phyloP scores from a whole-genome alignment of 306 rosid species.

The Vigna unguiculata region DNA sequence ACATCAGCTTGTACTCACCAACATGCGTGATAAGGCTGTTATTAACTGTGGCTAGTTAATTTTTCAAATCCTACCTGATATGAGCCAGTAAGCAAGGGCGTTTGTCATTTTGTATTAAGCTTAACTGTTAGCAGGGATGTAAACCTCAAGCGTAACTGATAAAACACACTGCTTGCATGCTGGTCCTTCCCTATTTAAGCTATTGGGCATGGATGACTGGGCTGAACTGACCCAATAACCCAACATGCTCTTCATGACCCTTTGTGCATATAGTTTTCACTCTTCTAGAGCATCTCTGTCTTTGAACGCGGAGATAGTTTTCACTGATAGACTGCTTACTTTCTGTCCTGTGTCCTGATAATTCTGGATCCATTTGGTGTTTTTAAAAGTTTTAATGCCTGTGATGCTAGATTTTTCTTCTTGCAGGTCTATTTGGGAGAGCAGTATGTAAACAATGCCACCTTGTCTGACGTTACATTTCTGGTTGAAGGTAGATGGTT shows the following conservation, averaged over 20 bases:
- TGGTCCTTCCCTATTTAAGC: background rate
- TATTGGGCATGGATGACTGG: background rate
- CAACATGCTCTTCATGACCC: background rate
- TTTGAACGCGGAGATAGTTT: background rate
- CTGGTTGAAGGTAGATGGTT: constrained; percentile 78
- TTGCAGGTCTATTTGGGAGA: constrained; percentile 91
- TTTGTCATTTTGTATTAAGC: too few species aligned
- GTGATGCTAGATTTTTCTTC: constrained; percentile 24
- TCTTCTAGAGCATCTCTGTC: too few species aligned
- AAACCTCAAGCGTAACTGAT: too few species aligned
- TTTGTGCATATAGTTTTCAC: too few species aligned
- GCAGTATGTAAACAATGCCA: constrained; percentile 77
- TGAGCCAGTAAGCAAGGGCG: too few species aligned
- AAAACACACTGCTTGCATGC: background rate
- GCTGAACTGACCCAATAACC: background rate
- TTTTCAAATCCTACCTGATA: too few species aligned
- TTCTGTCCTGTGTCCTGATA: background rate
- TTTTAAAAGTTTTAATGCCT: constrained; percentile 20
- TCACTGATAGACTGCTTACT: background rate
- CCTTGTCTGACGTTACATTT: constrained; percentile 79
- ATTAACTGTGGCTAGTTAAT: too few species aligned
- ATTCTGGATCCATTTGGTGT: background rate
- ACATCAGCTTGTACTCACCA: too few species aligned
- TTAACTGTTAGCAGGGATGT: too few species aligned
- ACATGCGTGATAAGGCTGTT: too few species aligned